phyloP scores from a whole-genome alignment of 2,329 filamentous ascomycete species.

The Elsinoe fawcettii region DNA sequence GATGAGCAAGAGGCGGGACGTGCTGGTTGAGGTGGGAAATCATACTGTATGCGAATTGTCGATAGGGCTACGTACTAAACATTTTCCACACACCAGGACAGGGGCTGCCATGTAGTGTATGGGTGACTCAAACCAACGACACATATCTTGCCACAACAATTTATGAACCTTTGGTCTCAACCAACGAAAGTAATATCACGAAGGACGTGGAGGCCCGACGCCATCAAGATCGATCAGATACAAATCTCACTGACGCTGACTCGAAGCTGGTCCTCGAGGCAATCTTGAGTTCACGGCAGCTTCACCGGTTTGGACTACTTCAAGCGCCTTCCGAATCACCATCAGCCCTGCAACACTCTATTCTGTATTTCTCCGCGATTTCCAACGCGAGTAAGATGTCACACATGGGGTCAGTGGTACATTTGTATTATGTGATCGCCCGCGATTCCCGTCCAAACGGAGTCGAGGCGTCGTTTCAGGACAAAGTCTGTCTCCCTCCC shows the following conservation, averaged over 20 bases:
- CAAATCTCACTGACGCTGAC: background rate
- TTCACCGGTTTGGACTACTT: background rate
- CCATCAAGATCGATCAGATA: background rate
- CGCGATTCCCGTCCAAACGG: background rate
- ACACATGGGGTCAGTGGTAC: background rate
- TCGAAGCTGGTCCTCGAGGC: background rate
- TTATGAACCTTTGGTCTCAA: no score
- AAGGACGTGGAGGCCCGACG: no score
- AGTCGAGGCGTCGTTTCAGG: background rate
- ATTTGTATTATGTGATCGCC: background rate
- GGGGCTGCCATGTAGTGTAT: no score
- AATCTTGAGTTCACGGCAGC: background rate
- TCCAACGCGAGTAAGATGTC: background rate
- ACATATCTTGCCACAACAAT: no score
- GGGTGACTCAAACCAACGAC: no score
- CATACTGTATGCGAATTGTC: no score
- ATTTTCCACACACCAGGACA: no score
- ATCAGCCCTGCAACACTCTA: background rate
- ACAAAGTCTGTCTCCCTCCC: background rate
- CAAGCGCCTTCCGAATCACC: background rate
- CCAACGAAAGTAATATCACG: no score
- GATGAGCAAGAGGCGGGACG: background rate
- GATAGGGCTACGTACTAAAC: no score
- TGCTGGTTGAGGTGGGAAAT: no score
- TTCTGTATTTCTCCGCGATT: background rate